Base-by-base conservation (phyloP, 2,329 filamentous ascomycete genomes). In the Calonectria fujianensis region DNA sequence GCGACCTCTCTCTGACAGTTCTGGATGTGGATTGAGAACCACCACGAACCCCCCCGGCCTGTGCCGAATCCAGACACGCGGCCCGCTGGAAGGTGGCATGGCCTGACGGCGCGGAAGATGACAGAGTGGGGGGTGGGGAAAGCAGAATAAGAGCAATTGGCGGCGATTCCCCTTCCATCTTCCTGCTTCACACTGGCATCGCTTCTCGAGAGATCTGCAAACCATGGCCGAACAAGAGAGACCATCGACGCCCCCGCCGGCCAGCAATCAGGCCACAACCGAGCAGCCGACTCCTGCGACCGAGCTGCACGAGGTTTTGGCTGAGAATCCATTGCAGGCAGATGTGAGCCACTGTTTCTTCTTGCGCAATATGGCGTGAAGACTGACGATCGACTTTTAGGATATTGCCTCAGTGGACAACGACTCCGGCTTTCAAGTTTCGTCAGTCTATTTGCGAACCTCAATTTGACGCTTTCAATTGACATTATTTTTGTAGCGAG, bases 261-360 rank as follows among this genome's bases (percentile, higher is more conserved):
- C 35, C n/a, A 11, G 32, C 35, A 41, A 39, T 41, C 37, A 41
- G 57, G 32, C 37, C 57, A 16, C 24, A 41, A 29, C 35, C 24
- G 37, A 63, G 57, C 35, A 63, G 57, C 57, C 57, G 57, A 63
- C 57, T 45, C 41, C 64, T 32, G 45, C 64, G 29, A 50, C 64
- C 16, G 45, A 59, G 52, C 27, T 70, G 27, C 67, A 70, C 24
- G 52, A 61, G 37, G 37, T 70, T 45, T 16, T 61, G 27, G 52
- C 35, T 14, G 59, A 48, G 50, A 72, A 66, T 16, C 69, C 50
- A 4, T 51, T 72, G 27, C 59, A 72, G 50, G 69, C 69, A 32
- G 69, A 72, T n/a, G 69, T 72, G 32, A 67, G 69, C 24, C 5
- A 41, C 16, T 16, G 37, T 2, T 41, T 63, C 37, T 27, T 63